phyloP scores from a whole-genome alignment of 345 rosid species.

The Euclidium syriacum region DNA sequence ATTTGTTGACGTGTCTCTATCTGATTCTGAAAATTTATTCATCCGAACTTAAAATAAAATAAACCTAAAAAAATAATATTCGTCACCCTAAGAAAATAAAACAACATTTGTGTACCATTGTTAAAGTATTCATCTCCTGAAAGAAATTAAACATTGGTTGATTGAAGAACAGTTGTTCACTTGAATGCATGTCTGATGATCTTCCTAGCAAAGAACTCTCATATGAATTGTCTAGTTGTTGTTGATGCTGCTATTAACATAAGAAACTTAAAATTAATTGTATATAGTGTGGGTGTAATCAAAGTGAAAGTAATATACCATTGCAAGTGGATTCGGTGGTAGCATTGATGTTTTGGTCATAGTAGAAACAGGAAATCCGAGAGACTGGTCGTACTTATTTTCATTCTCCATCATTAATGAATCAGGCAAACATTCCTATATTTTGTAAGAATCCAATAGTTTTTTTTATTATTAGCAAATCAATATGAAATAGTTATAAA shows the following conservation, averaged over 20 bases:
- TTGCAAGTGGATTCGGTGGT: not conserved
- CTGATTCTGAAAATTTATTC: not conserved
- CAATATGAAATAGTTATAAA: no score
- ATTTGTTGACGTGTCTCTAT: not conserved
- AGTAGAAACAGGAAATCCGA: no score
- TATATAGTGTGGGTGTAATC: not conserved
- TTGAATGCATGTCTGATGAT: not conserved
- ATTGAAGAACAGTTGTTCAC: not conserved
- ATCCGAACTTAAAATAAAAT: not conserved
- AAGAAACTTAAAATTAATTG: no score
- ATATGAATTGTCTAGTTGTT: not conserved
- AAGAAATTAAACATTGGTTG: not conserved
- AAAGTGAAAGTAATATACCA: not conserved
- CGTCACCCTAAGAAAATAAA: not conserved
- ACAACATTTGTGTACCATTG: not conserved
- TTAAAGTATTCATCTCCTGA: not conserved
- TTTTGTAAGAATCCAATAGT: no score
- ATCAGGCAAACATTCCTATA: no score
- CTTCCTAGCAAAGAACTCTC: not conserved
- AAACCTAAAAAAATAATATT: not conserved
- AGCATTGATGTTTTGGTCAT: no score
- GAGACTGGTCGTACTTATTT: no score
- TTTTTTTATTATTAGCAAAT: no score
- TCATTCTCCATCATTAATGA: no score
- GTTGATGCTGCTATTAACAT: no score